Evolutionary conservation across 2,329 filamentous ascomycete species (phyloP).

Genomic region (Endoconidiophora laricicola): DNA sequence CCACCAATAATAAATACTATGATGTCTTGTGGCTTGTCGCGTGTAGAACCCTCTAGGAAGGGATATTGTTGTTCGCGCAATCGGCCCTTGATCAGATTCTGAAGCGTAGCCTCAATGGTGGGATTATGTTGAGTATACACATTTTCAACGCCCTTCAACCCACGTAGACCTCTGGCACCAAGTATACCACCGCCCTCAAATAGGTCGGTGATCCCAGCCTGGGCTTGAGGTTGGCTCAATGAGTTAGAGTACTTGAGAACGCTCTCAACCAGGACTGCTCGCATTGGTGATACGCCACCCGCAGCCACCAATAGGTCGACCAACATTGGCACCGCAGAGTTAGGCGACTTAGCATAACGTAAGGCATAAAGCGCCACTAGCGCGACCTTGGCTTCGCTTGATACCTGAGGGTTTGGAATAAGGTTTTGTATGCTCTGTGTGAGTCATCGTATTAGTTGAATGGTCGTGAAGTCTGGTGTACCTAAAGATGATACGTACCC

Average conservation of each 20-base stretch:
- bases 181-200: conserved; percentile 75
- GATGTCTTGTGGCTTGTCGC: conserved; percentile 93
- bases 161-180: conserved; percentile 74
- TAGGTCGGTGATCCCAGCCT: conserved; percentile 70
- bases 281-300: conserved; percentile 59
- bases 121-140: conserved; percentile 97
- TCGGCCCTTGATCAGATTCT: conserved; percentile 83
- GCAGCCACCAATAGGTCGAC: conserved; percentile 73
- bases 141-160: conserved; percentile 92
- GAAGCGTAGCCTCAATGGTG: conserved; percentile 68
- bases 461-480: neutral
- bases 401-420: conserved; percentile 64
- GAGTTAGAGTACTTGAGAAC: conserved; percentile 75
- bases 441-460: neutral
- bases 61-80: conserved; percentile 79
- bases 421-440: conserved; percentile 63
- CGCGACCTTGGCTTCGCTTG: conserved; percentile 68
- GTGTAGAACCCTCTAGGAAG: conserved; percentile 78
- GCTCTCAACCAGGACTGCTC: conserved; percentile 65
- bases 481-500: conserved; percentile 33
- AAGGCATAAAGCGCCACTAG: conserved; percentile 89
- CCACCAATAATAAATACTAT: conserved; percentile 90
- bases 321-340: conserved; percentile 68
- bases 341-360: conserved; percentile 74
- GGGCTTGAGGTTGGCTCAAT: conserved; percentile 59